Percentiles rank a stretch among this genome's conserved stretches.
phyloP scores from a whole-genome alignment of 495 filamentous ascomycete genomes.

The Tuber magnatum region DNA sequence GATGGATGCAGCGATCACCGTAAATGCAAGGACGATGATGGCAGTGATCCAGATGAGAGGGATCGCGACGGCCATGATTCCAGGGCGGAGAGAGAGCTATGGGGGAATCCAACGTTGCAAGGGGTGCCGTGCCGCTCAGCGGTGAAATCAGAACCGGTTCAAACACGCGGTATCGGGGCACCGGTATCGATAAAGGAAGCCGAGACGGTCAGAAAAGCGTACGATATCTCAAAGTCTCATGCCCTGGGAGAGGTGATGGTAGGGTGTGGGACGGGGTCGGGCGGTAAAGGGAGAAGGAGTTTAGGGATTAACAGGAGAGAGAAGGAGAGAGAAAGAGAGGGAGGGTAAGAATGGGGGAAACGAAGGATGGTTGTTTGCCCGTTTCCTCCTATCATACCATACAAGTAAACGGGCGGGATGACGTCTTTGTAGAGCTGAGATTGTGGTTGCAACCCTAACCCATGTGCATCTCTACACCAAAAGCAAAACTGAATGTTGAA shows the following conservation, averaged over 20 bases:
- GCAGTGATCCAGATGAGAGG: slow-evolving; percentile 41
- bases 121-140: neutral
- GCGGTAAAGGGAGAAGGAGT: neutral
- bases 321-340: neutral
- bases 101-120: neutral
- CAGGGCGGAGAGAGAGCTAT: neutral
- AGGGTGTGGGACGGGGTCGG: neutral
- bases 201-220: neutral
- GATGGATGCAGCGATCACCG: slow-evolving; percentile 30
- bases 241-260: neutral
- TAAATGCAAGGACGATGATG: slow-evolving; percentile 33
- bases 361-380: neutral
- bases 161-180: neutral
- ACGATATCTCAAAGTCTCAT: neutral
- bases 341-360: neutral
- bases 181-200: neutral
- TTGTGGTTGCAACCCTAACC: neutral
- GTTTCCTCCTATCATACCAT: neutral
- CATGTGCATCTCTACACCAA: neutral
- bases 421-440: neutral
- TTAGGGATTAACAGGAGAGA: neutral
- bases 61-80: slow-evolving; percentile 30
- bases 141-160: neutral
- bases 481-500: neutral
- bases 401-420: neutral